Base-by-base conservation (phyloP, 257 asterid genomes). In the Nyctanthes arbortristis region DNA sequence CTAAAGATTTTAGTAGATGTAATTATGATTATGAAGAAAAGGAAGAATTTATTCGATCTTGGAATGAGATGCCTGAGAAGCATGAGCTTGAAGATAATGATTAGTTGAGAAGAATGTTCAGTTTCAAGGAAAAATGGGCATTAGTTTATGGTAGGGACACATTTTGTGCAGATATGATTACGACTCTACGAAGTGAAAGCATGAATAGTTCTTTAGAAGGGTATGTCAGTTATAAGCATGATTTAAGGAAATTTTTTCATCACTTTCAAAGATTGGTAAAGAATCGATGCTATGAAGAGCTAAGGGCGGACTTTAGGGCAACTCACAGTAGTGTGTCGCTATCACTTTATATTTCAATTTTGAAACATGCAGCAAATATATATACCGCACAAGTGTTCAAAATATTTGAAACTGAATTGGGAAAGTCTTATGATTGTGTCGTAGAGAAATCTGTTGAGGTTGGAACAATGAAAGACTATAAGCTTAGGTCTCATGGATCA, bases 21-120 rank as follows among this genome's bases (percentile, higher is more conserved):
- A 25, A 63, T 1, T 72, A 63, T 31, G 33, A 71, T 52, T 64
- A 34, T 8, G 63, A 33, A 22, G 66, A 68, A 3, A 58, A 68
- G 7, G 72, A 47, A 18, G 72, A 67, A 7, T 56, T 73, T 32
- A 1, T 66, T 12, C n/a, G 7, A 40, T 63, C 47, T n/a, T 67
- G 73, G 45, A n/a, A n/a, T n/a, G n/a, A n/a, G n/a, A n/a, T n/a
- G n/a, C 22, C 62, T 29, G 69, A 47, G 4, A 60, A 36, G 10
- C 43, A 61, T 24, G 37, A 27, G 0, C 39, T 62, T 61, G 27
- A 62, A 5, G 22, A 13, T 27, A 61, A 71, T 25, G 40, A 61
- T 4, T 71, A n/a, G n/a, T n/a, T n/a, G n/a, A n/a, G n/a, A n/a
- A n/a, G n/a, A n/a, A n/a, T n/a, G n/a, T n/a, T n/a, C n/a, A n/a